A percentile compares a stretch with the other conserved stretches of the same genome.
Conservation (phyloP, 2,329 filamentous ascomycete genomes). For the Exophiala aquamarina region DNA sequence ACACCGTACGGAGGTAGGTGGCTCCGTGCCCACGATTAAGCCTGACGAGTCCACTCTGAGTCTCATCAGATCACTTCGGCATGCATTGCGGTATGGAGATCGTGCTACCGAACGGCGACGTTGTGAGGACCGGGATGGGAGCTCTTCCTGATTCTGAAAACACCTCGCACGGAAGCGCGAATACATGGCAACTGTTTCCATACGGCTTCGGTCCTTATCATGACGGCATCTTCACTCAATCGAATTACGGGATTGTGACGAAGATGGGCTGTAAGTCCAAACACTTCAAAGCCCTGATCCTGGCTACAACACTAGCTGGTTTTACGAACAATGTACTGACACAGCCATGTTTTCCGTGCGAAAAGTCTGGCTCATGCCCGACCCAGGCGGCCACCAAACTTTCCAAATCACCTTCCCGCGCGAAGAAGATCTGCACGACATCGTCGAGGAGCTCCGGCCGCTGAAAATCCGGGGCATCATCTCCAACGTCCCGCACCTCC, state of each 20-base stretch:
- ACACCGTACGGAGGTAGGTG: constrained; percentile 20
- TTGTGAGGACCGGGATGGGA: constrained; percentile 44
- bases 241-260: constrained; percentile 25
- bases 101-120: constrained; percentile 39
- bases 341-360: no score
- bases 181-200: constrained; percentile 41
- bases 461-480: constrained; percentile 37
- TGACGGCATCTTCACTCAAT: constrained; percentile 40
- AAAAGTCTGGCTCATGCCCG: constrained; percentile 20
- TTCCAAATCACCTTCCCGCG: constrained; percentile 20
- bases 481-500: constrained; percentile 37
- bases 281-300: no score
- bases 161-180: constrained; percentile 2
- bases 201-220: constrained; percentile 41
- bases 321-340: no score
- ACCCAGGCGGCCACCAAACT: constrained; percentile 16
- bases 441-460: constrained; percentile 49
- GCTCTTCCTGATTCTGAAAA: constrained; percentile 16
- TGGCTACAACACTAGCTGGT: no score
- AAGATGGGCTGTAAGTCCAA: constrained; percentile 21
- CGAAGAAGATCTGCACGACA: constrained; percentile 22
- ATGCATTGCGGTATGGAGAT: constrained; percentile 46
- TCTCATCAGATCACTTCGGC: constrained; percentile 40
- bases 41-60: no score
- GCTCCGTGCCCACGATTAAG: no score